Evolutionary conservation across 192 early-diverging fungal species (phyloP).

Genomic region (Kickxella alabastrina): DNA sequence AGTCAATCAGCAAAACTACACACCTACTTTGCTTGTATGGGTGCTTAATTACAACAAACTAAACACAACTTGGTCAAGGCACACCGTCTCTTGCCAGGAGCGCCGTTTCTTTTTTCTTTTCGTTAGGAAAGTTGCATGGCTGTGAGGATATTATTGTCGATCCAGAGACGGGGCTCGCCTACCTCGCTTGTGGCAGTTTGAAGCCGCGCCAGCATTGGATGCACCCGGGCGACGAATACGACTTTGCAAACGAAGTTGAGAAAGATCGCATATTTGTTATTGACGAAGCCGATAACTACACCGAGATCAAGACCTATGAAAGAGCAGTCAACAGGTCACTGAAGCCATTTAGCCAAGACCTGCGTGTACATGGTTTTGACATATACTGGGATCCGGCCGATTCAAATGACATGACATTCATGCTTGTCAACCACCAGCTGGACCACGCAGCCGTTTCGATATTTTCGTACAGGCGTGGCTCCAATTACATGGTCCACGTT

Average conservation of each 20-base stretch:
- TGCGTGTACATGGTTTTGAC: slow-evolving; percentile 55
- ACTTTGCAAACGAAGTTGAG: slow-evolving; percentile 30
- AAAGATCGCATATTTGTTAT: slow-evolving; percentile 52
- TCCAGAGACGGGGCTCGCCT: slow-evolving; percentile 54
- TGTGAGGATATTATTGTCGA: slow-evolving; percentile 61
- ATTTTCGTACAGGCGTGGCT: slow-evolving; percentile 36
- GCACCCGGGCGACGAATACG: slow-evolving; percentile 39
- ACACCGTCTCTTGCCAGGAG: no score
- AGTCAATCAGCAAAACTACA: slow-evolving; percentile 3
- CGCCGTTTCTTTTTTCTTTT: no score
- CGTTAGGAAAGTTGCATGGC: no score
- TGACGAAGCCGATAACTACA: slow-evolving; percentile 34
- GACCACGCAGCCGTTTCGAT: slow-evolving; percentile 49
- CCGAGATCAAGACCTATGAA: slow-evolving; percentile 20
- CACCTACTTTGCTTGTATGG: slow-evolving; percentile 4
- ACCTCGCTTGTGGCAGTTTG: slow-evolving; percentile 53
- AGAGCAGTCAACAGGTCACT: slow-evolving; percentile 16
- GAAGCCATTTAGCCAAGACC: slow-evolving; percentile 35
- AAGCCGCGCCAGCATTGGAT: slow-evolving; percentile 49
- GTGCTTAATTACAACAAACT: no score
- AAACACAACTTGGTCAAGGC: no score
- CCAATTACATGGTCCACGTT: slow-evolving; percentile 44
- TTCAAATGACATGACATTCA: slow-evolving; percentile 47
- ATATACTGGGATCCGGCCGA: slow-evolving; percentile 50
- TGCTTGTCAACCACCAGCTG: slow-evolving; percentile 57